phyloP scores from a whole-genome alignment of 2,329 filamentous ascomycete species.

The Tolypocladium sp. region DNA sequence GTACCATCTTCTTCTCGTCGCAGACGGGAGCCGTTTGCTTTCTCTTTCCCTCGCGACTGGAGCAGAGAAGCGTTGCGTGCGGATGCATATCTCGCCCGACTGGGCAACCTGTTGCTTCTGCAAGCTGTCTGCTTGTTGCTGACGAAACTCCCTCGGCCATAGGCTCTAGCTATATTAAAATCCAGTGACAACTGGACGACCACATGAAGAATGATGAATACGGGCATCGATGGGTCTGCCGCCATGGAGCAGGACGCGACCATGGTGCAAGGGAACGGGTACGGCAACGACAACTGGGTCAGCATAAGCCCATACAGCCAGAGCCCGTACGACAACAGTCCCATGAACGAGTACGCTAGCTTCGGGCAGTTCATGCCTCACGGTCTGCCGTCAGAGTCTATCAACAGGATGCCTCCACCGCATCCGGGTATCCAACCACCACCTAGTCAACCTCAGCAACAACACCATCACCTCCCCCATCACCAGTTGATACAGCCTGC shows the following conservation, averaged over 20 bases:
- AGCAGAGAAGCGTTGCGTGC: neutral
- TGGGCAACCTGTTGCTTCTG: neutral
- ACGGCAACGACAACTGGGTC: conserved; percentile 41
- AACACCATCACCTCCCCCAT: conserved; percentile 13
- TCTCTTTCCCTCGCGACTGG: neutral
- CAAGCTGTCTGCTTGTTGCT: neutral
- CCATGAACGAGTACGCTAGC: conserved; percentile 58
- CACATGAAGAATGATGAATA: conserved; percentile 21
- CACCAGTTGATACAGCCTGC: conserved; percentile 23
- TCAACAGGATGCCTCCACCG: conserved; percentile 47
- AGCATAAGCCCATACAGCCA: conserved; percentile 55
- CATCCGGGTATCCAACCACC: conserved; percentile 21
- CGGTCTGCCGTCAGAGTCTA: conserved; percentile 39
- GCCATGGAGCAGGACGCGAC: conserved; percentile 20
- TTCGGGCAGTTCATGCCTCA: conserved; percentile 46
- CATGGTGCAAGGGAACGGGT: conserved; percentile 20
- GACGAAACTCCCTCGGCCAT: neutral
- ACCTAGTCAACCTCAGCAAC: conserved; percentile 11
- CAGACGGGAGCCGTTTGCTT: neutral
- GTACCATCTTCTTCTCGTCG: neutral
- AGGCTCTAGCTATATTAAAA: neutral
- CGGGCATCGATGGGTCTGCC: conserved; percentile 18
- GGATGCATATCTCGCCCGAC: neutral
- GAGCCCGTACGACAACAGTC: conserved; percentile 36
- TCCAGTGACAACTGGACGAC: neutral